Base-by-base conservation (phyloP, 306 rosid species). In the Begonia peltatifolia region DNA sequence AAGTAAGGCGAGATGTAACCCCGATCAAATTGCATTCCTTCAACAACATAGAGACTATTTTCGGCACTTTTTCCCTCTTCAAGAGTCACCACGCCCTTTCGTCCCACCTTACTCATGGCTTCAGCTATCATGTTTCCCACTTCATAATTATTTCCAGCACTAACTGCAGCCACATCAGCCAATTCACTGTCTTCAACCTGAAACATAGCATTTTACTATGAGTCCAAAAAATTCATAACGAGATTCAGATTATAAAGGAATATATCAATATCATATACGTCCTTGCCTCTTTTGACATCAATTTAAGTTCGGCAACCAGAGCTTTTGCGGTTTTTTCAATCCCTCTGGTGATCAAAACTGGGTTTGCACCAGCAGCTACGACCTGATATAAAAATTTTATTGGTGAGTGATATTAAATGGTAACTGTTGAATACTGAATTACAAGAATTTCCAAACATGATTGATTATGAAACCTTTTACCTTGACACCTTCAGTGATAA, bases 41-140 rank as follows among this genome's bases (percentile, higher is more conserved):
- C 99, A 13, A 92, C 99, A 56, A 92, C 99, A 65, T 92, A 92
- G 6, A 92, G 81, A 55, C 56, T 57, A 69, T 92, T 92, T 50
- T 92, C 99, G 2, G 99, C 99, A 70, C 99, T 92, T 66, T 76
- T 92, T 55, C 96, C 99, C 79, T 92, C 99, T 62, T 92, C 99
- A 16, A 92, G 93, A 15, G 99, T 92, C 70, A 92, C 99, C 9
- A 92, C 99, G 65, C 99, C 99, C 84, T 81, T 87, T 44, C 99
- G 72, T 20, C 99, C 99, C 65, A 92, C 99, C 73, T 70, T 81
- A 50, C 99, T 83, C 99, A 92, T 55, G 56, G 99, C 99, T 75
- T 92, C 99, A 9, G 99, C 99, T 11, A 92, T 92, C 99, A 92
- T 92, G 30, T 72, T 71, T 62, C 99, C 99, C 1, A 92, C 93